Evolutionary conservation across 2,329 filamentous ascomycete genomes (phyloP).

Genomic region (Thielaviopsis ethacetica): DNA sequence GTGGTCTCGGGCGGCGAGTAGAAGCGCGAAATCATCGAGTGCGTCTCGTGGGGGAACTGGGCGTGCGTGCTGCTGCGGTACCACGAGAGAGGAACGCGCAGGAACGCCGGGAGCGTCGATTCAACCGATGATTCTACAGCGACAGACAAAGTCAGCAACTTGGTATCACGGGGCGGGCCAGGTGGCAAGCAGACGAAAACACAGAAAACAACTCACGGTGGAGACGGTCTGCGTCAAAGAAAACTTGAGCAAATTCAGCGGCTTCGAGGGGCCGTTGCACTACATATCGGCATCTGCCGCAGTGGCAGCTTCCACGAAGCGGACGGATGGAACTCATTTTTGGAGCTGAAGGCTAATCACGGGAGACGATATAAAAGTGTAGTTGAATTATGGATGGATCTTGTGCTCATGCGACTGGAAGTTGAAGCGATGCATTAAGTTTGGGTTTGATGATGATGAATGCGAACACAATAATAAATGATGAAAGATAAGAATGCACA

Average conservation of each 20-base stretch:
- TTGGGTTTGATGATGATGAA: no score
- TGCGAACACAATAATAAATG: no score
- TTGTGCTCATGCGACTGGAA: no score
- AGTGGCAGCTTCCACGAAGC: conserved; percentile 58
- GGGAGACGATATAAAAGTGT: no score
- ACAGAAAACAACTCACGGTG: conserved; percentile 47
- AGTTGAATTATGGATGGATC: no score
- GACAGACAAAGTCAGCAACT: neutral
- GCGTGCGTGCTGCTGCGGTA: conserved; percentile 62
- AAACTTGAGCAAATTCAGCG: conserved; percentile 43
- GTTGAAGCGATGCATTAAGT: no score
- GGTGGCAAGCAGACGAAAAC: no score
- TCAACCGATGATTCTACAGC: conserved; percentile 45
- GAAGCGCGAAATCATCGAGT: conserved; percentile 45
- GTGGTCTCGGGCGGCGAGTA: conserved; percentile 45
- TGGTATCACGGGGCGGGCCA: no score
- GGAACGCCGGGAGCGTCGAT: conserved; percentile 61
- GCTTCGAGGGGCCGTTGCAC: conserved; percentile 49
- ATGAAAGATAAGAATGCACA: no score
- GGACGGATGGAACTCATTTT: neutral
- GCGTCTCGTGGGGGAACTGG: conserved; percentile 63
- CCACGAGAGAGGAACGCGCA: conserved; percentile 68
- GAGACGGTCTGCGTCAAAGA: conserved; percentile 54
- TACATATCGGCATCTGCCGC: conserved; percentile 70
- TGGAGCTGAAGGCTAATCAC: no score